Base-by-base conservation (phyloP, 192 early-diverging fungal species). In the Chytriomyces confervae region DNA sequence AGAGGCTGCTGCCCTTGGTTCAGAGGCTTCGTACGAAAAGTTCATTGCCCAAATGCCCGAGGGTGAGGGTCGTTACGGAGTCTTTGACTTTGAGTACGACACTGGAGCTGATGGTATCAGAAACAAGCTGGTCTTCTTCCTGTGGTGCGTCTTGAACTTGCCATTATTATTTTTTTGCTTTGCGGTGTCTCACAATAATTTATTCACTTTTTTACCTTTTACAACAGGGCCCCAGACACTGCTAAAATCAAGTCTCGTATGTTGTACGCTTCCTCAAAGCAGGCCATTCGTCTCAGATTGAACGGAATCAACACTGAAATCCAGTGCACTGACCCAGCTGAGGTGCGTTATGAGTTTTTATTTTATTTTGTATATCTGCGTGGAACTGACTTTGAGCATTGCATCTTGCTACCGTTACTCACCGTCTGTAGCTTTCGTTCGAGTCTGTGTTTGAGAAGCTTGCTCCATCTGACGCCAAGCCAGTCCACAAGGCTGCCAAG, bases 191-290 rank as follows among this genome's bases (percentile, higher is more conserved):
- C 36, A 36, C 36, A 36, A 36, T 36, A 36, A 36, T 36, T 36
- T 36, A 36, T 36, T 36, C 36, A 36, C 36, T 36, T 36, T 36
- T 36, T 36, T 36, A 36, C 36, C 1, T 84, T 8, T 8, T 66
- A 7, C 27, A 20, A 13, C 36, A 94, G 93, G 93, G 85, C 91
- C 50, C 96, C 96, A 18, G 93, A 94, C 66, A 85, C 64, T 11
- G 86, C 94, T 48, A 89, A 82, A 72, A 85, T 98, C 74, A 89
- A 87, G 78, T 70, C 85, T 79, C 95, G 95, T 89, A 98, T 98
- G 96, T 51, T 97, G 69, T 97, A 97, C 85, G 90, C 96, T 51
- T 92, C 93, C 51, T 92, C 89, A 81, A 97, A 95, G 86, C 88
- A 89, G 53, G 91, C 90, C 61, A 81, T 98, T 57, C 89, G 92